phyloP scores from a whole-genome alignment of 306 rosid species.

The Castanea sativa region DNA sequence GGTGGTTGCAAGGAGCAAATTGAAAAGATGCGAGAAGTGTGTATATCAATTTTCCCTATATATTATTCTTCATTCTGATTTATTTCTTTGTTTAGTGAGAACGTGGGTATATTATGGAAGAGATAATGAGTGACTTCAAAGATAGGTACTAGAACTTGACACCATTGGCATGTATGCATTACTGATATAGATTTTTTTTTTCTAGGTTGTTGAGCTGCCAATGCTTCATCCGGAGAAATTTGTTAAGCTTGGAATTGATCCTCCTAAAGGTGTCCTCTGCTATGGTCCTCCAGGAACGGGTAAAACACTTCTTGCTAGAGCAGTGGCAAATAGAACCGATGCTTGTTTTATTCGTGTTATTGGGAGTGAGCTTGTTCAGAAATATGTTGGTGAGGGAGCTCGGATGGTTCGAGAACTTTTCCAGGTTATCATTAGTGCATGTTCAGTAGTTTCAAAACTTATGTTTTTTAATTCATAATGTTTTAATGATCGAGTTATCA shows the following conservation, averaged over 20 bases:
- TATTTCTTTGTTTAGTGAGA: background rate
- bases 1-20: slow-evolving; percentile 99
- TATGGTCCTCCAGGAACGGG: slow-evolving; percentile 99
- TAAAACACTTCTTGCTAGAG: slow-evolving; percentile 94
- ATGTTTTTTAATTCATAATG: slow-evolving; percentile 1
- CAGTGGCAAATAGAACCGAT: slow-evolving; percentile 99
- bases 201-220: slow-evolving; percentile 95
- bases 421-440: slow-evolving; percentile 50
- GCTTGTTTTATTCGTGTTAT: slow-evolving; percentile 98
- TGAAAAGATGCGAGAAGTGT: slow-evolving; percentile 95
- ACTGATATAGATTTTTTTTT: slow-evolving; percentile 10
- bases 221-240: slow-evolving; percentile 99
- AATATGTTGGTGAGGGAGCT: slow-evolving; percentile 99
- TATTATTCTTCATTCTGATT: background rate
- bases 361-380: slow-evolving; percentile 99
- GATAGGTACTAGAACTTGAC: background rate
- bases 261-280: slow-evolving; percentile 99
- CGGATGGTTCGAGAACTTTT: slow-evolving; percentile 97
- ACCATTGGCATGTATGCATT: background rate
- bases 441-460: background rate
- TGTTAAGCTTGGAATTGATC: slow-evolving; percentile 98
- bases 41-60: background rate
- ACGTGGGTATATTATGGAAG: background rate
- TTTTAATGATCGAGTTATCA: background rate
- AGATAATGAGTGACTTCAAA: background rate